phyloP scores from a whole-genome alignment of 768 basidiomycete genomes.

The Lentinula lateritia region DNA sequence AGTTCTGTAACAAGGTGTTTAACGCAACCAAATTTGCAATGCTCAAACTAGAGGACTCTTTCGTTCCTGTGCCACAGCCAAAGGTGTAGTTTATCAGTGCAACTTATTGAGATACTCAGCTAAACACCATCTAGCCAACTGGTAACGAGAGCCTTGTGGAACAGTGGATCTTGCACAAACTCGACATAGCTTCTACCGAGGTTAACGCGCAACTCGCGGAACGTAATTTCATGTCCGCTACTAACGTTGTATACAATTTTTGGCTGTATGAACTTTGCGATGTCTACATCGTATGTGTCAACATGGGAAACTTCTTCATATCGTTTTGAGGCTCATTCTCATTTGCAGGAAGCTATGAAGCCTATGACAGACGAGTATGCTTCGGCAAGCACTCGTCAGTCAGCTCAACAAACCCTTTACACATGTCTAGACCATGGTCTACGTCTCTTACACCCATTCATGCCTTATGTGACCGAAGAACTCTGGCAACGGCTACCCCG shows the following conservation, averaged over 20 bases:
- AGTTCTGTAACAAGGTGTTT: conserved; percentile 99
- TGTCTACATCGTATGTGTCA: conserved; percentile 80
- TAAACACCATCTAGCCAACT: conserved; percentile 51
- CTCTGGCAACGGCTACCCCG: conserved; percentile 95
- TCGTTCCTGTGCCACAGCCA: conserved; percentile 64
- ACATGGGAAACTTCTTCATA: neutral
- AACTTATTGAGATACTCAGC: too few species aligned
- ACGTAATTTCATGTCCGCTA: conserved; percentile 92
- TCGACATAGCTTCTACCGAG: conserved; percentile 74
- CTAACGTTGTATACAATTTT: conserved; percentile 81
- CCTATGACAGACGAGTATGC: conserved; percentile 87
- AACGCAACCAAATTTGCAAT: conserved; percentile 99
- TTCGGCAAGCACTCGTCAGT: conserved; percentile 55
- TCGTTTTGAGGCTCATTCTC: conserved; percentile 1
- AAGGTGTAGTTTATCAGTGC: conserved; percentile 42
- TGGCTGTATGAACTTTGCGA: conserved; percentile 99
- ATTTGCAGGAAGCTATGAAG: conserved; percentile 90
- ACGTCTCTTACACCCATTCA: conserved; percentile 91
- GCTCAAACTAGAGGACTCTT: conserved; percentile 85
- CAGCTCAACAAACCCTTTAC: conserved; percentile 94
- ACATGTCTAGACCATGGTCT: conserved; percentile 91
- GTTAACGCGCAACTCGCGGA: conserved; percentile 70
- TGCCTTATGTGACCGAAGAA: conserved; percentile 99
- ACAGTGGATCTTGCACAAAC: conserved; percentile 91
- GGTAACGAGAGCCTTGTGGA: conserved; percentile 91